These are phyloP conservation scores for Davidsoniella neocaledoniae DNA, from an alignment of 2,329 filamentous ascomycete species.

Conservation along the genomic window DNA sequence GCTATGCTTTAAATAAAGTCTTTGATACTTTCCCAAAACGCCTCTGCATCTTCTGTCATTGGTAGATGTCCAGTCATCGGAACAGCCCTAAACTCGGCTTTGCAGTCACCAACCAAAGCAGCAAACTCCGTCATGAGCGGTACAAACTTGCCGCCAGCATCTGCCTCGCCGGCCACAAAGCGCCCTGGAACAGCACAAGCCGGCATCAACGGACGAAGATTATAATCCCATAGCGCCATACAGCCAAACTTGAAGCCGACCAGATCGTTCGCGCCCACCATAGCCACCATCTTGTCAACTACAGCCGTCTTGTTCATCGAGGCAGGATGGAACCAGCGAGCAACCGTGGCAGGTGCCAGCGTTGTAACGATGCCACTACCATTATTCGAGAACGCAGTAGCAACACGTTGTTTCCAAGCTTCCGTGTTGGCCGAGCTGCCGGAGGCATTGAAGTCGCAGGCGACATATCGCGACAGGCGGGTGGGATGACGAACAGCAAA, in stretches of 20 bases:
- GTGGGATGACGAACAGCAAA: conserved; percentile 50
- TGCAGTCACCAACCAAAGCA: conserved; percentile 34
- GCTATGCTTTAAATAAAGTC: conserved; percentile 32
- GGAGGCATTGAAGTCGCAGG: conserved; percentile 63
- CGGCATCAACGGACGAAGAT: conserved; percentile 41
- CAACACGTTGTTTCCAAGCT: conserved; percentile 65
- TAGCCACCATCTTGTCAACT: conserved; percentile 41
- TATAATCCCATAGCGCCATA: conserved; percentile 55
- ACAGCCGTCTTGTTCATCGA: conserved; percentile 28
- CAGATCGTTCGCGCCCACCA: conserved; percentile 53
- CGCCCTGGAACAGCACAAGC: conserved; percentile 40
- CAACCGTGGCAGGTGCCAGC: conserved; percentile 54
- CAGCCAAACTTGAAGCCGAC: conserved; percentile 52
- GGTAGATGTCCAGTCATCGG: conserved; percentile 63
- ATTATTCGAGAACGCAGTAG: conserved; percentile 40
- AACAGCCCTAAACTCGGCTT: conserved; percentile 45
- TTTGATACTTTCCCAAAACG: conserved; percentile 47
- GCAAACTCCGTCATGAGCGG: conserved; percentile 67
- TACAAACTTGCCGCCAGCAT: conserved; percentile 54
- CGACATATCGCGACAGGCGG: conserved; percentile 44
- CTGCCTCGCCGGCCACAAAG: conserved; percentile 55
- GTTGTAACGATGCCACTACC: conserved; percentile 41
- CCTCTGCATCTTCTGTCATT: conserved; percentile 59
- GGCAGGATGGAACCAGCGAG: conserved; percentile 59
- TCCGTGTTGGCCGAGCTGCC: conserved; percentile 58